Conservation (phyloP, 345 rosid species). For the Citrus inodora region DNA sequence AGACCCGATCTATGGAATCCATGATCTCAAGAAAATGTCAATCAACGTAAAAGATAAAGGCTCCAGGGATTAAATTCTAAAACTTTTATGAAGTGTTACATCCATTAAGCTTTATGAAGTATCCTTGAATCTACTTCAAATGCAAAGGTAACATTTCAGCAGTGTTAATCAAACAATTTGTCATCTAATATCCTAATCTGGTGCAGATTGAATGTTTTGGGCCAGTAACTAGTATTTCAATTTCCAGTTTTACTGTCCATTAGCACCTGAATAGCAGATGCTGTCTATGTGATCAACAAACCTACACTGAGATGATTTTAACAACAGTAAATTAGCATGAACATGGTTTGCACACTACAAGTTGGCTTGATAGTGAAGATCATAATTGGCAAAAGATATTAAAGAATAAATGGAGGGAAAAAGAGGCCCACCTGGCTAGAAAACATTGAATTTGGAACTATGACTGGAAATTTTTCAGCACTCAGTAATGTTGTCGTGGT, state of each 20-base stretch:
- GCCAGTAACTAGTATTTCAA: neutral
- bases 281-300: neutral
- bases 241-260: neutral
- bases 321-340: neutral
- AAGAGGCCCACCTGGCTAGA: constrained; percentile 75
- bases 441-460: constrained; percentile 91
- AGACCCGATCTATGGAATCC: neutral
- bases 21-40: neutral
- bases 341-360: neutral
- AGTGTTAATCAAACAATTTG: neutral
- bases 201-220: neutral
- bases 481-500: constrained; percentile 71
- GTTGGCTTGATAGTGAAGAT: neutral
- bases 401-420: neutral
- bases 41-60: neutral
- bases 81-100: neutral
- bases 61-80: neutral
- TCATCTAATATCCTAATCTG: neutral
- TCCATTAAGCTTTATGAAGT: neutral
- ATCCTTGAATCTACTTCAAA: neutral
- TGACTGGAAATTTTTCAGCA: constrained; percentile 76
- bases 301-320: neutral
- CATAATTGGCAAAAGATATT: neutral
- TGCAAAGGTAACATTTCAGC: neutral
- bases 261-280: neutral